These are phyloP conservation scores for Auriscalpium microsporum DNA, from an alignment of 768 basidiomycete species.

Conservation along the genomic window DNA sequence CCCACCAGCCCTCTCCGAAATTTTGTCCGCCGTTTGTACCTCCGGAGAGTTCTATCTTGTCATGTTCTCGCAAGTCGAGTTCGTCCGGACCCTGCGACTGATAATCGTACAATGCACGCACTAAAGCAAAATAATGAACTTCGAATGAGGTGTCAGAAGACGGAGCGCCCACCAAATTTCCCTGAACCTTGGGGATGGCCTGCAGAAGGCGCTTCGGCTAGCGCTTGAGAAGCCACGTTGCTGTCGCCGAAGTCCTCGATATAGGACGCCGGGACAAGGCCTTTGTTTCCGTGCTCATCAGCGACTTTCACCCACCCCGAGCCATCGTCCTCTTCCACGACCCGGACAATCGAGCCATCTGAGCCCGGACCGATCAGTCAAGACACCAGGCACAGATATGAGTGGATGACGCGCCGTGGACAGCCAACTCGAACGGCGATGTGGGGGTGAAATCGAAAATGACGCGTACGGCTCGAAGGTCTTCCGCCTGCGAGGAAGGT, in stretches of 20 bases:
- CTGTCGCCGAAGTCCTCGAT: slow-evolving; percentile 33
- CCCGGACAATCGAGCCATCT: slow-evolving; percentile 58
- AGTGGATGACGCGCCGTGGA: slow-evolving; percentile 40
- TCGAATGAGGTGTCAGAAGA: neutral
- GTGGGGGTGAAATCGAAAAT: slow-evolving; percentile 69
- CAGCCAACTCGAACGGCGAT: slow-evolving; percentile 68
- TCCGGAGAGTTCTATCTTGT: slow-evolving; percentile 53
- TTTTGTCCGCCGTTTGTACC: slow-evolving; percentile 53
- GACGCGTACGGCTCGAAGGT: slow-evolving; percentile 47
- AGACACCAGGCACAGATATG: neutral
- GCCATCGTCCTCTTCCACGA: slow-evolving; percentile 77
- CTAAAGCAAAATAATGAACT: slow-evolving; percentile 29
- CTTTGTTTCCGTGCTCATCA: slow-evolving; percentile 48
- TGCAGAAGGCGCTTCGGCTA: slow-evolving; percentile 11
- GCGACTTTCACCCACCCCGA: slow-evolving; percentile 81
- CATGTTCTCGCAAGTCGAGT: slow-evolving; percentile 51
- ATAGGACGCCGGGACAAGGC: slow-evolving; percentile 83
- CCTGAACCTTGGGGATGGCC: slow-evolving; percentile 28
- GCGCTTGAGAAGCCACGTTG: slow-evolving; percentile 10
- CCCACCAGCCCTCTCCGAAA: slow-evolving; percentile 81
- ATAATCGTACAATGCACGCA: slow-evolving; percentile 79
- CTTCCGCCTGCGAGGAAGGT: slow-evolving; percentile 33
- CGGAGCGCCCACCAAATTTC: slow-evolving; percentile 39
- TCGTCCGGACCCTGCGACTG: slow-evolving; percentile 66
- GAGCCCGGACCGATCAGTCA: neutral